Conservation (phyloP, 2,329 filamentous ascomycete species). For the Xylaria sp. region DNA sequence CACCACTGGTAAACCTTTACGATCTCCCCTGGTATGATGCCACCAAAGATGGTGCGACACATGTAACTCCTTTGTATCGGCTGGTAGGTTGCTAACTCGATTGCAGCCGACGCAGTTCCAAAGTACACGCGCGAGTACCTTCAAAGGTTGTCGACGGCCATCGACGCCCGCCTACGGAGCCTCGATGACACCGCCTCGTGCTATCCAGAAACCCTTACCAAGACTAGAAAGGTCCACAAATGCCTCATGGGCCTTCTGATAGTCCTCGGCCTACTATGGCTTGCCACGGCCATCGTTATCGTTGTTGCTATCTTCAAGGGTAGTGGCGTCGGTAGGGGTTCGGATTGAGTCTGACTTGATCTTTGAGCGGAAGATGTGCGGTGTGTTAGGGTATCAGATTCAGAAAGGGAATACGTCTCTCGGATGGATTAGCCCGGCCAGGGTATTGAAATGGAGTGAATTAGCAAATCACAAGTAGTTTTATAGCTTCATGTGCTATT, state of each 20-base stretch:
- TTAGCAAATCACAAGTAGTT: conserved; percentile 6
- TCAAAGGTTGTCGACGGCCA: not conserved
- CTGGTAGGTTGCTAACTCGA: not conserved
- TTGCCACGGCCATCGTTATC: conserved; percentile 13
- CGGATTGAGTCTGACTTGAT: not conserved
- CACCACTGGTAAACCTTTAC: not conserved
- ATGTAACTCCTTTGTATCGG: not conserved
- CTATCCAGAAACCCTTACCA: not conserved
- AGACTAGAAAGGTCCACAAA: not conserved
- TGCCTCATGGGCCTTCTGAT: not conserved
- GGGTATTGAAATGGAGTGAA: not conserved
- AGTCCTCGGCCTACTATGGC: conserved; percentile 13
- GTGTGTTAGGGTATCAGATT: not conserved
- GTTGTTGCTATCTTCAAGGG: conserved; percentile 4
- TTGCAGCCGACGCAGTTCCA: conserved; percentile 19
- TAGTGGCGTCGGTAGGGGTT: not conserved
- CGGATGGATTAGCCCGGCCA: not conserved
- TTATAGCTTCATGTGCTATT: conserved; percentile 9
- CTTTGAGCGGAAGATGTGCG: not conserved
- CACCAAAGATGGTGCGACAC: conserved; percentile 10
- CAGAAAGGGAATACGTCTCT: not conserved
- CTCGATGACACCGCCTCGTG: conserved; percentile 7
- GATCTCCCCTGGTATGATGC: conserved; percentile 16
- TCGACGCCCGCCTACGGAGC: conserved; percentile 11
- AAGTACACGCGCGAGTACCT: conserved; percentile 33